Base-by-base conservation (phyloP, 1,139 yeast genomes). In the Pichia sp. region DNA sequence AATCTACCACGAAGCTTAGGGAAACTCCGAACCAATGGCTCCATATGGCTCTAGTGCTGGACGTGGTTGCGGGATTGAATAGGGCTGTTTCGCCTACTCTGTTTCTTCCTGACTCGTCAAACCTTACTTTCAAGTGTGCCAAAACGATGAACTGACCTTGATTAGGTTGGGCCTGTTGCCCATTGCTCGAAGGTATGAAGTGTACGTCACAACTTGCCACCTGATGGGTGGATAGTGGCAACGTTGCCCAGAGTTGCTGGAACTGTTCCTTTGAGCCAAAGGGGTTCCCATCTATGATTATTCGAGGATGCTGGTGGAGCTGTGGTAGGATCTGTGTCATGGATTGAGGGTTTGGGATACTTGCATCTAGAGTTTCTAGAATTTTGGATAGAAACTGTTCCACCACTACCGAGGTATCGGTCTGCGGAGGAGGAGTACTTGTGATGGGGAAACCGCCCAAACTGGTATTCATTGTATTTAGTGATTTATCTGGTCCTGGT, bases 61-160 rank as follows among this genome's bases (percentile, higher is more conserved):
- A 40, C 1, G 47, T 29, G 76, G 60, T 6, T 78, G 73, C 14
- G 17, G n/a, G 55, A 76, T 73, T 52, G 64, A 69, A 52, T 57
- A 80, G 81, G 0, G 87, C 80, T 34, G 80, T 75, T 55, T 83
- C 85, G 1, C 90, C 90, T 31, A 79, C 64, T 64, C 84, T 77
- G 59, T 80, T 83, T 58, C 73, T 77, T 0, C 92, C 92, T 54
- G 85, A 78, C 64, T 87, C 93, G 67, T 87, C 93, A 63, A 86
- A 86, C 59, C 84, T 75, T 9, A 86, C 87, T 66, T 84, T 86
- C 10, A 87, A 82, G 55, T 82, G 77, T 17, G 82, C 75, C 55
- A 79, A 76, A 29, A 85, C 74, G 4, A 84, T 69, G 52, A 77
- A 73, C 49, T 64, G 65, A 40, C 54, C 50, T 3, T 80, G 24